A percentile compares a stretch with the other conserved stretches of the same genome.
phyloP scores from a whole-genome alignment of 768 basidiomycete species.

The Tricholoma terreum region DNA sequence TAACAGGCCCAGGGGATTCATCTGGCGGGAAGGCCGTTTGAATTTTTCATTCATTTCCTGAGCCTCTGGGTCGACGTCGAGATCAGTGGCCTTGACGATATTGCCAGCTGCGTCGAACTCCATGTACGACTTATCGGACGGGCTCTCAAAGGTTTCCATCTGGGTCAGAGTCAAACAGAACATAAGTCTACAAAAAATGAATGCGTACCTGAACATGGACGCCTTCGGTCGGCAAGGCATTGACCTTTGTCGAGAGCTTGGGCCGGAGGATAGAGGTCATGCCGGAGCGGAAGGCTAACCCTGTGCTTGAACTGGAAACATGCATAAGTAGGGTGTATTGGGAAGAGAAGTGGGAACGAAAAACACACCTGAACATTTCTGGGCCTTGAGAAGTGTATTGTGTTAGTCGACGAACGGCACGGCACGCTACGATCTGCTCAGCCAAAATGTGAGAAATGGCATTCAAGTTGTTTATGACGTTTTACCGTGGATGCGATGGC shows the following conservation, averaged over 20 bases:
- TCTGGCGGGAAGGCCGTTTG: conserved; percentile 53
- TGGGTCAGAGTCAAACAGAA: conserved; percentile 23
- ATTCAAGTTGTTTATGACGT: not conserved
- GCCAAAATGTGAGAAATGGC: not conserved
- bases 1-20: not conserved
- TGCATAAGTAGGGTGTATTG: not conserved
- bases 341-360: conserved; percentile 13
- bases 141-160: conserved; percentile 66
- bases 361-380: conserved; percentile 53
- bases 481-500: conserved; percentile 60
- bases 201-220: conserved; percentile 57
- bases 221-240: conserved; percentile 40
- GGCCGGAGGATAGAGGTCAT: conserved; percentile 27
- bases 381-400: conserved; percentile 50
- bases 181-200: not conserved
- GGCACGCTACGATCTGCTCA: conserved; percentile 57
- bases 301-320: conserved; percentile 38
- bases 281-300: conserved; percentile 56
- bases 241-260: conserved; percentile 33
- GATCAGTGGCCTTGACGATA: conserved; percentile 39
- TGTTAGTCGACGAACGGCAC: conserved; percentile 61
- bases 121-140: conserved; percentile 38
- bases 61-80: conserved; percentile 55
- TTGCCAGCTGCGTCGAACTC: conserved; percentile 61
- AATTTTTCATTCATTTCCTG: conserved; percentile 59